Conservation (phyloP, 495 filamentous ascomycete genomes). For the Penicillium simplicissimum region DNA sequence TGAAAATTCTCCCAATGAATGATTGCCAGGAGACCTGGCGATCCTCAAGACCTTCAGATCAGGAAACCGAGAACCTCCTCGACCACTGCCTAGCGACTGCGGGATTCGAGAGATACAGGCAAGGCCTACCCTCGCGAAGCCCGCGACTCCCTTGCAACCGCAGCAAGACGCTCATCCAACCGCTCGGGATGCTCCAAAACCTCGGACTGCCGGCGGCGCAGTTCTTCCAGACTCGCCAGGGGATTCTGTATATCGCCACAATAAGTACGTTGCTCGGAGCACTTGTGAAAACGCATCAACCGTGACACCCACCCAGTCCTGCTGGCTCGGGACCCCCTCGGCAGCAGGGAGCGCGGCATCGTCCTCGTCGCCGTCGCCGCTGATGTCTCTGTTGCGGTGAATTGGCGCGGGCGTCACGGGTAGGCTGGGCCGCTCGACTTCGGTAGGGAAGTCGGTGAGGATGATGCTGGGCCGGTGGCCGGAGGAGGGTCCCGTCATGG, state of each 20-base stretch:
- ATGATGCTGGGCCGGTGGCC: constrained; percentile 55
- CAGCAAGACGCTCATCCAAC: constrained; percentile 20
- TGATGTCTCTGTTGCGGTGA: constrained; percentile 54
- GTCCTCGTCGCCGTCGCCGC: constrained; percentile 51
- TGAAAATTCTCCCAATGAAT: background rate
- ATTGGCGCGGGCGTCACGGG: constrained; percentile 87
- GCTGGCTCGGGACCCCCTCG: constrained; percentile 78
- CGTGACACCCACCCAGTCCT: constrained; percentile 84
- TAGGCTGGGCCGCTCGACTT: constrained; percentile 80
- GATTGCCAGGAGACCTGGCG: background rate
- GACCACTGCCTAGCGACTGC: background rate
- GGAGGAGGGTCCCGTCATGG: background rate
- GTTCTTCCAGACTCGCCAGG: constrained; percentile 63
- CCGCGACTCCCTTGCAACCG: background rate
- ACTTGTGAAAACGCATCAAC: constrained; percentile 51
- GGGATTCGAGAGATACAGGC: background rate
- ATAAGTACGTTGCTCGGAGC: constrained; percentile 59
- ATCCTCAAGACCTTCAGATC: background rate
- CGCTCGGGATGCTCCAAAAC: constrained; percentile 45
- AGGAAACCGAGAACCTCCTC: background rate
- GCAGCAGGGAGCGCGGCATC: constrained; percentile 63
- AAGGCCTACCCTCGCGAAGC: background rate
- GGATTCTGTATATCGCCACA: constrained; percentile 71
- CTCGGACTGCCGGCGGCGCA: constrained; percentile 63
- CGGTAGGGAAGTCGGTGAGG: constrained; percentile 84